Base-by-base conservation (phyloP, 1,284 basidiomycete genomes). In the Kwoniella shivajii region DNA sequence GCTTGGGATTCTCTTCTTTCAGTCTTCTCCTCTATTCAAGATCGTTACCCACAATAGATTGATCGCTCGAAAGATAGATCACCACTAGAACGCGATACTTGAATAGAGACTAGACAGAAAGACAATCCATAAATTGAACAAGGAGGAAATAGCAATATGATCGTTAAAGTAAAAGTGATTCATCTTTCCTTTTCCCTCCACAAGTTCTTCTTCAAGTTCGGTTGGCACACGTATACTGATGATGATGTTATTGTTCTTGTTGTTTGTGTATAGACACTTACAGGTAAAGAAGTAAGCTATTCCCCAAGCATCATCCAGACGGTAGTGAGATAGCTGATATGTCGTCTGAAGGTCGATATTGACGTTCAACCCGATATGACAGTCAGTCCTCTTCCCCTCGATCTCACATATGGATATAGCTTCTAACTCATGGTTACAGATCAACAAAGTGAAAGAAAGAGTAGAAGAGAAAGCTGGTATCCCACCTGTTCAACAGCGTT, bases 391-490 rank as follows among this genome's bases (percentile, higher is more conserved):
- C 56, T 24, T 36, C 26, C 36, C 7, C 31, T 33, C 18, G 16
- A 34, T 30, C 18, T 14, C 54, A 26, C 22, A 34, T 30, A 3
- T 7, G 24, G 22, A 22, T 37, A 33, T 44, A 20, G 26, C 26
- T 29, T 36, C 33, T 45, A 26, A 53, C 7, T 16, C 29, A 51
- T 33, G 3, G 18, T 20, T 11, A 39, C 67, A 96, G 94, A 92
- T 97, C 74, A 83, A 86, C 45, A 87, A 92, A 66, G 95, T 99
- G 80, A 99, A 99, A 82, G 94, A 97, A 83, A 90, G 92, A 77
- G 92, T 99, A 30, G 96, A 99, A 78, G 95, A 98, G 81, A 96
- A 99, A 80, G 95, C 94, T 38, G 96, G 95, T 70, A 96, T 99
- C 47, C 96, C 96, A 16, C 95, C 96, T 59, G 90, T 84, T 37